A percentile compares a stretch with the other conserved stretches of the same genome.
Conservation (phyloP, 108 stramenopile genomes). For the Cylindrotheca closterium region DNA sequence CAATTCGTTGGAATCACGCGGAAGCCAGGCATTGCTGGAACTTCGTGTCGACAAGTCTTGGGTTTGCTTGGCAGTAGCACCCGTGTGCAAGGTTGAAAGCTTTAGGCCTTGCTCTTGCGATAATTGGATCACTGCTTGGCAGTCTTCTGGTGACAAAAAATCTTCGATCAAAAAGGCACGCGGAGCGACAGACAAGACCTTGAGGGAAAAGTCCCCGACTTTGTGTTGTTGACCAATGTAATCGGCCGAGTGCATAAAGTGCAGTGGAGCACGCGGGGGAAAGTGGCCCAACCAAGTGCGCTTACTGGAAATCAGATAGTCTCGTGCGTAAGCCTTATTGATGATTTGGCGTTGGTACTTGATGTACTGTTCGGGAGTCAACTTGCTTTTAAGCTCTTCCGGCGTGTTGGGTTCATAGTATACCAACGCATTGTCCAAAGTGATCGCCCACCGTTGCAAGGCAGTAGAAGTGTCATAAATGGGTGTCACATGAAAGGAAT, state of each 20-base stretch:
- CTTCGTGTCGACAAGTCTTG: constrained; percentile 50
- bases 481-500: constrained; percentile 69
- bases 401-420: constrained; percentile 65
- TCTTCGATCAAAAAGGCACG: constrained; percentile 71
- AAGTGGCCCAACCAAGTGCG: constrained; percentile 73
- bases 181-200: constrained; percentile 60
- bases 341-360: constrained; percentile 63
- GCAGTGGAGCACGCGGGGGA: constrained; percentile 65
- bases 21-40: constrained; percentile 74
- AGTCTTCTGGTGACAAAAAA: constrained; percentile 70
- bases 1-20: constrained; percentile 56
- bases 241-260: constrained; percentile 61
- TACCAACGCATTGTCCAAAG: constrained; percentile 66
- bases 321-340: constrained; percentile 59
- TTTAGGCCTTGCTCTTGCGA: constrained; percentile 50
- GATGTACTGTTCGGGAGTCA: constrained; percentile 21
- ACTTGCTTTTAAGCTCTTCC: constrained; percentile 23
- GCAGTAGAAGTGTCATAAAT: constrained; percentile 57
- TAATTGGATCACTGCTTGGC: constrained; percentile 57
- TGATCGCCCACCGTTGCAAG: constrained; percentile 69
- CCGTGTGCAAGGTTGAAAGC: constrained; percentile 52
- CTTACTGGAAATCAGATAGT: constrained; percentile 60
- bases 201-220: constrained; percentile 36
- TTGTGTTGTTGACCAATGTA: constrained; percentile 70
- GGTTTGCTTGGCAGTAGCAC: constrained; percentile 25